A percentile compares a stretch with the other conserved stretches of the same genome.
Evolutionary conservation across 2,329 filamentous ascomycete species (phyloP).

Genomic region (Leptographium wingfieldii): DNA sequence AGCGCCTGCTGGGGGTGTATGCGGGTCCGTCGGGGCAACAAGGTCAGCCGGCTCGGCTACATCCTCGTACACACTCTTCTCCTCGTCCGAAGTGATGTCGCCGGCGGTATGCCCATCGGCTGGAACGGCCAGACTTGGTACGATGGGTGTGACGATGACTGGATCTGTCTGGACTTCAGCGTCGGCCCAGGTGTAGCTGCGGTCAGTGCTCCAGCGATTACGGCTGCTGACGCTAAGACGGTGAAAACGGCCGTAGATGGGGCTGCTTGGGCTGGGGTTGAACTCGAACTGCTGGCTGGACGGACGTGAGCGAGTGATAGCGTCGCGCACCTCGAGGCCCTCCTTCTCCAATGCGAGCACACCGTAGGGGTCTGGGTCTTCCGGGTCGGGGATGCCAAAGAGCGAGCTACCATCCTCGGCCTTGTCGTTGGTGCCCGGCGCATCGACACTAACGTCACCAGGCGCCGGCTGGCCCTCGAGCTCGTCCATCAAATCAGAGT

Average conservation of each 20-base stretch:
- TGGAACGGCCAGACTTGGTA: too few species aligned
- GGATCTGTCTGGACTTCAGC: conserved; percentile 6
- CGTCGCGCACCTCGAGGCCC: conserved; percentile 24
- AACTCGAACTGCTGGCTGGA: conserved; percentile 24
- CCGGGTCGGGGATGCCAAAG: conserved; percentile 24
- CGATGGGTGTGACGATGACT: conserved; percentile 2
- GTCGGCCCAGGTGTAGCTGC: background rate
- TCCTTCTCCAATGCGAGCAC: conserved; percentile 23
- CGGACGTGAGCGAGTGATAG: conserved; percentile 21
- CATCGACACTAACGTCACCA: conserved; percentile 22
- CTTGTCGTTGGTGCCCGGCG: conserved; percentile 7
- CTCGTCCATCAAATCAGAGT: conserved; percentile 20
- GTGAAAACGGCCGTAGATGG: conserved; percentile 14
- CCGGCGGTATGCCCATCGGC: background rate
- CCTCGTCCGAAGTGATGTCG: background rate
- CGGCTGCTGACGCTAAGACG: conserved; percentile 7
- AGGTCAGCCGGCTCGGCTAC: background rate
- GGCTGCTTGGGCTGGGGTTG: conserved; percentile 22
- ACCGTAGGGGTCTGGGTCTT: conserved; percentile 26
- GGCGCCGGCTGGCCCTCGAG: conserved; percentile 22
- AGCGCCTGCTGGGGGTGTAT: background rate
- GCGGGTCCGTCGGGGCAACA: background rate
- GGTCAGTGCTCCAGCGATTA: background rate
- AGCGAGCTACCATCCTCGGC: conserved; percentile 2
- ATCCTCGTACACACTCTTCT: conserved; percentile 8